Evolutionary conservation across 2,329 filamentous ascomycete genomes (phyloP).

Genomic region (Aureobasidium melanogenum): DNA sequence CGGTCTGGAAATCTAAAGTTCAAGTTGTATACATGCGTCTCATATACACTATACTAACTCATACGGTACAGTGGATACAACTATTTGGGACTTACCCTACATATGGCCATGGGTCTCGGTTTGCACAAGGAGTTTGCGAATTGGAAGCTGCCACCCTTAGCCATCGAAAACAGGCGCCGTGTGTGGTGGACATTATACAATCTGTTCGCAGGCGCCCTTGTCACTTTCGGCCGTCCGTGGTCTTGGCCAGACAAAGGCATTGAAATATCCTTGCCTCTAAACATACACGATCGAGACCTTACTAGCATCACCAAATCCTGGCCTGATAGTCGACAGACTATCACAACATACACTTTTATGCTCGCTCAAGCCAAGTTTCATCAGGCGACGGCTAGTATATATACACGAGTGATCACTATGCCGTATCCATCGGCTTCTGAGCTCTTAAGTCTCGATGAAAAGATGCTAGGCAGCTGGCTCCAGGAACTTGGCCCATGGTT

Average conservation of each 20-base stretch:
- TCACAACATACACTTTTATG: conserved; percentile 38
- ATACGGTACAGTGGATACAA: conserved; percentile 34
- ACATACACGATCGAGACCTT: conserved; percentile 37
- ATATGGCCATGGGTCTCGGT: conserved; percentile 42
- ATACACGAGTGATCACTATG: conserved; percentile 38
- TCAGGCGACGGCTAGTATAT: conserved; percentile 36
- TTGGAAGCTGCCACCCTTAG: conserved; percentile 36
- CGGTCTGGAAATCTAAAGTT: background rate
- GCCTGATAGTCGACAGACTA: conserved; percentile 14
- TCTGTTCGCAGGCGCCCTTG: conserved; percentile 40
- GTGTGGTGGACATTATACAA: conserved; percentile 33
- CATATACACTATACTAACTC: background rate
- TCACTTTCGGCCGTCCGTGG: conserved; percentile 42
- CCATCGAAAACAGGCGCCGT: conserved; percentile 27
- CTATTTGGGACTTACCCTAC: conserved; percentile 39
- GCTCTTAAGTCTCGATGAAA: conserved; percentile 33
- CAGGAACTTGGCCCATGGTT: conserved; percentile 31
- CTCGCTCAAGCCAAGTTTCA: conserved; percentile 38
- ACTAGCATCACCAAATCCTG: conserved; percentile 23
- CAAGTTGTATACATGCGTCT: background rate
- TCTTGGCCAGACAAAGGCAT: conserved; percentile 37
- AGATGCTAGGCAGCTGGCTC: conserved; percentile 33
- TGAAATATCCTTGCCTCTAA: conserved; percentile 35
- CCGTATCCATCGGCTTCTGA: conserved; percentile 34
- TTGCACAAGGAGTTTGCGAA: conserved; percentile 42